Conservation (phyloP, 208 protist species). For the Acanthamoeba sp. region DNA sequence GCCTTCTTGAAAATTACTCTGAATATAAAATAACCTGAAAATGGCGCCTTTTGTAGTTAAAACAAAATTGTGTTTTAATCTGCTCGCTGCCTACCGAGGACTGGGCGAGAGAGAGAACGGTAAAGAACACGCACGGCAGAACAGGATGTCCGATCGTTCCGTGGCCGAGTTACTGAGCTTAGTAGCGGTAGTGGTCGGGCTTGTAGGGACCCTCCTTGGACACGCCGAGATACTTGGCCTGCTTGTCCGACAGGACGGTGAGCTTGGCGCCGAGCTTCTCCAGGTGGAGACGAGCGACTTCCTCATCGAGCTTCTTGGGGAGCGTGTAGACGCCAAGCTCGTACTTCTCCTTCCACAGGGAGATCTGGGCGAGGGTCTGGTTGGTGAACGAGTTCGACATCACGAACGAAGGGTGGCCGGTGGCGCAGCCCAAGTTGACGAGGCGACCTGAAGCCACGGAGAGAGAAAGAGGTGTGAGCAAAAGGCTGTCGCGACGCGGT, state of each 20-base stretch:
- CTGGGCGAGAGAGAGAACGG: too few species aligned
- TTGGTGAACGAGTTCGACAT: slow-evolving; percentile 99
- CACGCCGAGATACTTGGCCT: slow-evolving; percentile 99
- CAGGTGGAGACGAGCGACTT: slow-evolving; percentile 99
- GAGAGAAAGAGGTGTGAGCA: not conserved
- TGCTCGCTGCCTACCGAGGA: too few species aligned
- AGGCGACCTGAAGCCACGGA: slow-evolving; percentile 90
- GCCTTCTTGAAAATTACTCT: too few species aligned
- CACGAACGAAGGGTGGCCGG: slow-evolving; percentile 99
- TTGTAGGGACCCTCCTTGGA: slow-evolving; percentile 98
- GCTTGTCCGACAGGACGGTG: slow-evolving; percentile 95
- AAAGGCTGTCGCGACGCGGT: not conserved
- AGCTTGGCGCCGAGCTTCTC: slow-evolving; percentile 97
- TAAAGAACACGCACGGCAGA: too few species aligned
- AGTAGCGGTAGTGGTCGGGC: slow-evolving; percentile 99
- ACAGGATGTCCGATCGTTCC: too few species aligned
- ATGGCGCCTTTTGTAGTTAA: not conserved
- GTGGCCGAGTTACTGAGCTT: too few species aligned
- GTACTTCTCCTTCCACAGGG: slow-evolving; percentile 98
- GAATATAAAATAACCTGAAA: too few species aligned
- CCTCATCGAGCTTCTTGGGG: slow-evolving; percentile 99
- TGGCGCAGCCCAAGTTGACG: slow-evolving; percentile 99
- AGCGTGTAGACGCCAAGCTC: slow-evolving; percentile 96
- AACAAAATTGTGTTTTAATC: not conserved
- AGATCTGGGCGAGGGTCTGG: slow-evolving; percentile 99